These are phyloP conservation scores for Bjerkandera adusta DNA, from an alignment of 1,284 basidiomycete species.

Conservation along the genomic window DNA sequence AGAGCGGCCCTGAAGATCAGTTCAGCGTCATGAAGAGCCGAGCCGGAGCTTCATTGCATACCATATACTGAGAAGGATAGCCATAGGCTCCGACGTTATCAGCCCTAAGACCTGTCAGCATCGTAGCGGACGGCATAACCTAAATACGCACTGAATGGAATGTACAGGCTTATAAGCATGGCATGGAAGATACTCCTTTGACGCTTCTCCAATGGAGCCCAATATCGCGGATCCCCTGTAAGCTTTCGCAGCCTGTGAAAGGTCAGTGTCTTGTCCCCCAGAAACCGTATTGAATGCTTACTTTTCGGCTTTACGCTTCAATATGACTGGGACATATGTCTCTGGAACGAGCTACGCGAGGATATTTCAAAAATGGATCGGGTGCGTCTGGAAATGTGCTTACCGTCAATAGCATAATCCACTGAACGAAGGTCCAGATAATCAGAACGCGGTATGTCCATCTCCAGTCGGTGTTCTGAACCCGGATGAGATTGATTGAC, in stretches of 20 bases:
- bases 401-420: conserved; percentile 48
- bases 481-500: not conserved
- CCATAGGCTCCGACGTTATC: conserved; percentile 71
- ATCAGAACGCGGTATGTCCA: conserved; percentile 76
- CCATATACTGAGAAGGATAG: not conserved
- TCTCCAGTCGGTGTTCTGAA: conserved; percentile 63
- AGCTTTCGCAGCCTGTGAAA: conserved; percentile 49
- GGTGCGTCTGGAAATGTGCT: conserved; percentile 17
- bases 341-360: conserved; percentile 69
- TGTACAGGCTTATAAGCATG: conserved; percentile 41
- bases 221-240: conserved; percentile 54
- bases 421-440: conserved; percentile 58
- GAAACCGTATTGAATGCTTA: conserved; percentile 11
- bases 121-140: not conserved
- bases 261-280: not conserved
- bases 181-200: conserved; percentile 38
- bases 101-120: conserved; percentile 46
- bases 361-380: too few species aligned
- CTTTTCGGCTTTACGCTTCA: conserved; percentile 52
- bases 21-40: not conserved
- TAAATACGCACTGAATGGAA: conserved; percentile 67
- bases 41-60: not conserved
- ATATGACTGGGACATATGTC: conserved; percentile 68
- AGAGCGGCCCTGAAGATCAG: conserved; percentile 43
- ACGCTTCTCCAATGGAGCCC: conserved; percentile 52